phyloP scores from a whole-genome alignment of 768 basidiomycete species.

The Rhodotorula kratochvilovae region DNA sequence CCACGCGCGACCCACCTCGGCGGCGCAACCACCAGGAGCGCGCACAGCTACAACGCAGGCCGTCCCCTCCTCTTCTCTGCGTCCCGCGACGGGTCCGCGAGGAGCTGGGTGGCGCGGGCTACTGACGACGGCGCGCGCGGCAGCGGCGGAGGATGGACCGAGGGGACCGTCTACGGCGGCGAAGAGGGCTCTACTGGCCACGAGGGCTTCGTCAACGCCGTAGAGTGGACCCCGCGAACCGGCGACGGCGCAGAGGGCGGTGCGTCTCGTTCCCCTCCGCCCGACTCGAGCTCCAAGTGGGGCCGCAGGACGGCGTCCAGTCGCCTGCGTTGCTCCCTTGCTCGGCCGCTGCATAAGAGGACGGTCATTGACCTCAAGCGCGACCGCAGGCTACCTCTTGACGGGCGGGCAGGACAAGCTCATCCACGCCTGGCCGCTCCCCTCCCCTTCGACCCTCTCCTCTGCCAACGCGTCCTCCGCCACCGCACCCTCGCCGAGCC shows the following conservation, averaged over 20 bases:
- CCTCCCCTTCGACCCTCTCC: conserved; percentile 47
- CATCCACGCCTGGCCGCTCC: conserved; percentile 63
- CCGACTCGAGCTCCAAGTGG: neutral
- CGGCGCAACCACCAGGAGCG: neutral
- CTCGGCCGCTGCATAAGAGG: too few species aligned
- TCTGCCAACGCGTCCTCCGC: conserved; percentile 52
- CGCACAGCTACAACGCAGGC: neutral
- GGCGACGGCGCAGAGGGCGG: conserved; percentile 6
- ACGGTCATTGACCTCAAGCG: neutral
- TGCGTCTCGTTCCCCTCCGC: neutral
- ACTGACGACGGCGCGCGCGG: neutral
- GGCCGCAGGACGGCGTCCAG: neutral
- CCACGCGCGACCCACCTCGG: neutral
- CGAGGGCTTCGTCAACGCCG: conserved; percentile 37
- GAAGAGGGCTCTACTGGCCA: neutral
- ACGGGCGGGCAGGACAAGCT: conserved; percentile 85
- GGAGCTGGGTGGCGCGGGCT: neutral
- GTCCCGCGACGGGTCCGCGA: neutral
- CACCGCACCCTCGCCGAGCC: conserved; percentile 66
- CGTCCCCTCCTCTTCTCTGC: conserved; percentile 23
- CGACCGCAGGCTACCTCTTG: conserved; percentile 65
- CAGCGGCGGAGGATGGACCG: conserved; percentile 24
- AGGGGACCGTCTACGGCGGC: conserved; percentile 9
- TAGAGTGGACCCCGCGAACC: conserved; percentile 17
- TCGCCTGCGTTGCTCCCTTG: too few species aligned